Evolutionary conservation across 306 rosid species (phyloP), one percentile per base, ranked within the genome.

Genomic region (Phaseolus lunatus): DNA sequence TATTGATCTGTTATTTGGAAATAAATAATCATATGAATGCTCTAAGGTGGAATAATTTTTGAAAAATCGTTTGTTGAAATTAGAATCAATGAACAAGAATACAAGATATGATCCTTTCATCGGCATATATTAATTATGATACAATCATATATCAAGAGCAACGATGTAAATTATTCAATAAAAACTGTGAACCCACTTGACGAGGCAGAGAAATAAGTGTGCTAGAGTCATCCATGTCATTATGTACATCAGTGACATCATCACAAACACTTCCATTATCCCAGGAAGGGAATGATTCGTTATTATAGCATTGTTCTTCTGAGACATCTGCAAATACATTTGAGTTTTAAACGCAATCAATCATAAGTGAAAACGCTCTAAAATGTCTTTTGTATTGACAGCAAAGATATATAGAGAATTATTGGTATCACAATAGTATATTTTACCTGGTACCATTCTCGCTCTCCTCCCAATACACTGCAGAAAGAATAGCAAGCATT

Each of bases 201-300:
- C 93, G 93, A 84, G 97, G 96, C 84, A 61, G 96, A 70, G 88
- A 64, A 80, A 92, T 83, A 85, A 94, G 95, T 37, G 78, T 85
- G 84, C 76, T 80, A 41, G 88, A 83, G 84, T 90, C 95, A 73
- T 88, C 96, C 31, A 50, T 85, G 82, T 92, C 96, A 80, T 86
- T 86, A 64, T 78, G 89, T 65, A 58, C 84, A 83, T 68, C 77
- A 73, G 10, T 24, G 15, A 26, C 64, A 26, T 13, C 64, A 10
- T 81, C 90, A 79, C 57, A 67, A 37, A 18, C 87, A 83, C 75
- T 77, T 45, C 78, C 93, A 74, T 88, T 82, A 43, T 88, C 96
- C 78, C 93, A 86, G 49, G 88, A 88, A 78, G 90, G 87, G 68
- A 67, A 69, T 50, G 93, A 71, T 49, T 78, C 92, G 68, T 70